Evolutionary conservation across 2,329 filamentous ascomycete genomes (phyloP), one percentile per base, ranked within the genome.

Genomic region (Cladophialophora carrionii): DNA sequence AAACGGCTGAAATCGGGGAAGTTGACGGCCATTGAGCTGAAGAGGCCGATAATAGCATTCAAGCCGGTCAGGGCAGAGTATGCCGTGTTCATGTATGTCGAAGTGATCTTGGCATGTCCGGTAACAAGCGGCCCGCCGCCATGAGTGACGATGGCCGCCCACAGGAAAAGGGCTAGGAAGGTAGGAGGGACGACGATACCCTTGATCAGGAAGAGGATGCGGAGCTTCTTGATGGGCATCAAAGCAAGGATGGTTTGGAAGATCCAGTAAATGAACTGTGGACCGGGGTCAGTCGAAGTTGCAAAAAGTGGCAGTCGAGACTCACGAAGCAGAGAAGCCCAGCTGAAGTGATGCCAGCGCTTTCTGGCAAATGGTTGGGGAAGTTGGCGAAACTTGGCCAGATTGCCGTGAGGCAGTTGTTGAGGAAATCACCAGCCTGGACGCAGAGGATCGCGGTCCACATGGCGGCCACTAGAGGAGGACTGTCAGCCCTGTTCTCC

Each of bases 21-120:
- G 71, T 84, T 84, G 62, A 83, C 79, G 1, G 81, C 81, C 64
- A 82, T 76, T 26, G 79, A 81, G 12, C 76, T 78, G 73, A 82
- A 84, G 9, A 82, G 77, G 20, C 82, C 81, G 24, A 81, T 82
- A 34, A 83, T 81, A 14, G 77, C 79, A 48, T 80, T 82, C 60
- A 82, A 72, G 2, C 78, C 78, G 2, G 79, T 78, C 22, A 82
- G 68, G 17, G 75, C 77, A 1, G 78, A 79, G 73, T 79, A 82
- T 10, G 76, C 74, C 4, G 76, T 78, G 24, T 78, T 79, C 74
- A 79, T 80, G 49, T 80, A 80, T 0, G 74, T 73, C 4, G 73
- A 77, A 14, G 71, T 75, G 49, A 79, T 71, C 32, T 74, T 64
- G 17, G 71, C 70, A 32, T 77, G 72, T 20, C 78, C 78, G 7